Percentiles rank a stretch among this genome's conserved stretches.
Conservation (phyloP, 768 basidiomycete species). For the Boletus reticulatus region DNA sequence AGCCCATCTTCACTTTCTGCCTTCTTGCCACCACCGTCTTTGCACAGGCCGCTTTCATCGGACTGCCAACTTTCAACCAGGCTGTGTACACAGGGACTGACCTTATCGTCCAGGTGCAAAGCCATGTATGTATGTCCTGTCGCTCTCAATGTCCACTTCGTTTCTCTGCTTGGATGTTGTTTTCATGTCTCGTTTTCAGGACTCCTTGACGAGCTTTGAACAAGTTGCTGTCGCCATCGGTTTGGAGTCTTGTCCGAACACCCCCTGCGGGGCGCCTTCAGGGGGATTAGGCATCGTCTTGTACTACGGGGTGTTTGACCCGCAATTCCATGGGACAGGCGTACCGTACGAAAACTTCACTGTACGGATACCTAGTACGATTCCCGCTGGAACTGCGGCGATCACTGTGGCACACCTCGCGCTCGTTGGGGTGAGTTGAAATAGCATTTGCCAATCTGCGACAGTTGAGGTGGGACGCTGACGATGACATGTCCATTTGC, state of each 20-base stretch:
- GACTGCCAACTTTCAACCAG: slow-evolving; percentile 31
- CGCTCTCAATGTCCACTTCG: neutral
- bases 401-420: slow-evolving; percentile 38
- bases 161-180: neutral
- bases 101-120: slow-evolving; percentile 45
- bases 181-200: slow-evolving; percentile 21
- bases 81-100: slow-evolving; percentile 36
- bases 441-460: neutral
- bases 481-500: neutral
- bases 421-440: slow-evolving; percentile 39
- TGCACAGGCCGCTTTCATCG: slow-evolving; percentile 43
- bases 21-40: slow-evolving; percentile 35
- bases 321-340: slow-evolving; percentile 19
- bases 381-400: slow-evolving; percentile 31
- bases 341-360: slow-evolving; percentile 46
- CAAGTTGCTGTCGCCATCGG: slow-evolving; percentile 49
- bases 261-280: slow-evolving; percentile 23
- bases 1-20: slow-evolving; percentile 13
- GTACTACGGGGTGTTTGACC: slow-evolving; percentile 45
- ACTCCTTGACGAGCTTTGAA: slow-evolving; percentile 35
- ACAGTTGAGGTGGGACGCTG: neutral
- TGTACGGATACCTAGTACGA: slow-evolving; percentile 35
- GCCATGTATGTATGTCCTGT: slow-evolving; percentile 45
- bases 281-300: slow-evolving; percentile 41
- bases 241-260: slow-evolving; percentile 37